These are phyloP conservation scores for Myxozyma monticola DNA, from an alignment of 805 yeast genomes.

Conservation along the genomic window DNA sequence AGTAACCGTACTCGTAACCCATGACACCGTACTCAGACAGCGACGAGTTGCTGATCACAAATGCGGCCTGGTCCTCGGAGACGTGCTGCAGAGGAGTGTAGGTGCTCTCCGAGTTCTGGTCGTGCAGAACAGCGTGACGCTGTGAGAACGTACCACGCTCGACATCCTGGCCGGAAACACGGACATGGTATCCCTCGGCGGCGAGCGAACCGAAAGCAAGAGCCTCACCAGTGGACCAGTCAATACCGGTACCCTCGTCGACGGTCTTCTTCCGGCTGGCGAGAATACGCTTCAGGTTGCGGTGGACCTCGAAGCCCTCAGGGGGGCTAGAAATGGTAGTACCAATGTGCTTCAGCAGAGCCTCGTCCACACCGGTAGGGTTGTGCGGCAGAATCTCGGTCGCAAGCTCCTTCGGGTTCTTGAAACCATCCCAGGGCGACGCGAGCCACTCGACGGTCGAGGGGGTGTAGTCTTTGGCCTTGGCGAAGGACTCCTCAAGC, in stretches of 20 bases:
- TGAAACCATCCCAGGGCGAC: constrained; percentile 98
- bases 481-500: constrained; percentile 84
- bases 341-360: constrained; percentile 75
- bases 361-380: constrained; percentile 86
- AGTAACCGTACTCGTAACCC: constrained; percentile 99
- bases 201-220: constrained; percentile 92
- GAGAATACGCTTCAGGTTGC: constrained; percentile 93
- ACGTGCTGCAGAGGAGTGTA: constrained; percentile 84
- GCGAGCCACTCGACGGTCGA: constrained; percentile 97
- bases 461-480: constrained; percentile 87
- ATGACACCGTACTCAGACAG: constrained; percentile 98
- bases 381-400: constrained; percentile 93
- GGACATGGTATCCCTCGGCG: constrained; percentile 91
- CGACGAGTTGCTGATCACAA: constrained; percentile 89
- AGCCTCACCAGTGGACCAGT: constrained; percentile 99
- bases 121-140: constrained; percentile 98
- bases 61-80: constrained; percentile 78
- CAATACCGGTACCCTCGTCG: constrained; percentile 89
- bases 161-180: constrained; percentile 99
- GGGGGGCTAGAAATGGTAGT: constrained; percentile 79
- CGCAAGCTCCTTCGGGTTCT: constrained; percentile 95
- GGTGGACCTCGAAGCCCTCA: constrained; percentile 81
- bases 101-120: constrained; percentile 80
- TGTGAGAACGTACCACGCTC: constrained; percentile 99
- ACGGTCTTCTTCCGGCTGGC: constrained; percentile 81